Evolutionary conservation across 805 yeast species (phyloP).

Genomic region (Lipomyces sp.): DNA sequence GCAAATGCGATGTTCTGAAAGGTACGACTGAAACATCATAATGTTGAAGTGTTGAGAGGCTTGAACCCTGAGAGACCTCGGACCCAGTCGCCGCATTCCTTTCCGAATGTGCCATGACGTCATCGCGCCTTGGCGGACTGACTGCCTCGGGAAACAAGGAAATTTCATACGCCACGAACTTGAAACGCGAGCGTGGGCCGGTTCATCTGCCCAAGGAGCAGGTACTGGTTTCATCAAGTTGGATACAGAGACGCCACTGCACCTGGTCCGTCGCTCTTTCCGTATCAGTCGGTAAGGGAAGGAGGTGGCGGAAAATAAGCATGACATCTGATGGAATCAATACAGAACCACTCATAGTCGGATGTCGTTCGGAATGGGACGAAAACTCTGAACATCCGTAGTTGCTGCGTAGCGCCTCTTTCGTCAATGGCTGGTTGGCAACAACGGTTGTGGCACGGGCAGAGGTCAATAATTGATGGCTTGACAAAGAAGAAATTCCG

Average conservation of each 20-base stretch:
- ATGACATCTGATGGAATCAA: slow-evolving; percentile 11
- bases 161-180: slow-evolving; percentile 8
- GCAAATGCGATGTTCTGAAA: slow-evolving; percentile 7
- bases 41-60: background rate
- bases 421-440: slow-evolving; percentile 9
- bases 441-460: slow-evolving; percentile 10
- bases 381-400: slow-evolving; percentile 8
- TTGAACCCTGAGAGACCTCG: background rate
- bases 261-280: slow-evolving; percentile 11
- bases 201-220: slow-evolving; percentile 9
- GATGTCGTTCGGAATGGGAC: slow-evolving; percentile 4
- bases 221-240: slow-evolving; percentile 9
- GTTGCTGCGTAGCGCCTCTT: slow-evolving; percentile 4
- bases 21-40: background rate
- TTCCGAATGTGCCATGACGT: slow-evolving; percentile 8
- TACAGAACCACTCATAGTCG: slow-evolving; percentile 7
- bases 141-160: slow-evolving; percentile 7
- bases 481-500: slow-evolving; percentile 6
- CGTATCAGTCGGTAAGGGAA: slow-evolving; percentile 8
- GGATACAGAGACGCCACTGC: slow-evolving; percentile 11
- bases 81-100: slow-evolving; percentile 11
- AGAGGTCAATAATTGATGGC: slow-evolving; percentile 9
- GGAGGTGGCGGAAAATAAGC: slow-evolving; percentile 9
- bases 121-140: slow-evolving; percentile 7
- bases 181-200: slow-evolving; percentile 5